These are phyloP conservation scores for Bipolaris bicolor DNA, from an alignment of 2,329 filamentous ascomycete genomes.

Conservation along the genomic window DNA sequence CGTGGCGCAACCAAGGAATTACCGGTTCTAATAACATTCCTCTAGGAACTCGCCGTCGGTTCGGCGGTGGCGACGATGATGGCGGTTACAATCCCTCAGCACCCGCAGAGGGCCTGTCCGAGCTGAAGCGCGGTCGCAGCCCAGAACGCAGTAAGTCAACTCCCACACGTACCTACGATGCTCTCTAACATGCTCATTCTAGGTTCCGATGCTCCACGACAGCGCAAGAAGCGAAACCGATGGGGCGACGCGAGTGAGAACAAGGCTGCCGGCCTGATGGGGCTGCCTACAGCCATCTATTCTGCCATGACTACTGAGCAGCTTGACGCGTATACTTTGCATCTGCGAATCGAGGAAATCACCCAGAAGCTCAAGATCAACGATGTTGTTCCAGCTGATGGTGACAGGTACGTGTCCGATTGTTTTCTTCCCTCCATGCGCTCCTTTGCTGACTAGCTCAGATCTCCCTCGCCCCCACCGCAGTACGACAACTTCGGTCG, in stretches of 20 bases:
- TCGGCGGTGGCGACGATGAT: slow-evolving; percentile 69
- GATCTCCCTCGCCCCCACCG: slow-evolving; percentile 92
- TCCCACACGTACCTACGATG: neutral
- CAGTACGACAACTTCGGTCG: slow-evolving; percentile 99
- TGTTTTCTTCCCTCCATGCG: neutral
- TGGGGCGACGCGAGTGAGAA: slow-evolving; percentile 98
- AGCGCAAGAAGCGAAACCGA: slow-evolving; percentile 97
- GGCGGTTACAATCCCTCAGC: slow-evolving; percentile 55
- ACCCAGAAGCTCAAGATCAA: slow-evolving; percentile 99
- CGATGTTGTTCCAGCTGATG: slow-evolving; percentile 96
- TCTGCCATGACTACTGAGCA: slow-evolving; percentile 99
- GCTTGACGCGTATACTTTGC: slow-evolving; percentile 93
- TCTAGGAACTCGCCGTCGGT: slow-evolving; percentile 81
- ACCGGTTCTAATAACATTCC: slow-evolving; percentile 99
- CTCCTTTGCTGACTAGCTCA: slow-evolving; percentile 48
- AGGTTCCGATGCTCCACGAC: slow-evolving; percentile 74
- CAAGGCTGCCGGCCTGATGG: slow-evolving; percentile 98
- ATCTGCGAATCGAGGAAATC: slow-evolving; percentile 97
- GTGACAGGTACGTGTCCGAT: slow-evolving; percentile 75
- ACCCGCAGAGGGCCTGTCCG: slow-evolving; percentile 54
- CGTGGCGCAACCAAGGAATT: slow-evolving; percentile 77
- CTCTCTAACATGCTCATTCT: slow-evolving; percentile 23
- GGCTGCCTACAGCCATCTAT: slow-evolving; percentile 92
- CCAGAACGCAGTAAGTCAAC: slow-evolving; percentile 73
- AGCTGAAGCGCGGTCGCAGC: slow-evolving; percentile 87